Evolutionary conservation across 768 basidiomycete species (phyloP), one percentile per base, ranked within the genome.

Genomic region (Vararia minispora): DNA sequence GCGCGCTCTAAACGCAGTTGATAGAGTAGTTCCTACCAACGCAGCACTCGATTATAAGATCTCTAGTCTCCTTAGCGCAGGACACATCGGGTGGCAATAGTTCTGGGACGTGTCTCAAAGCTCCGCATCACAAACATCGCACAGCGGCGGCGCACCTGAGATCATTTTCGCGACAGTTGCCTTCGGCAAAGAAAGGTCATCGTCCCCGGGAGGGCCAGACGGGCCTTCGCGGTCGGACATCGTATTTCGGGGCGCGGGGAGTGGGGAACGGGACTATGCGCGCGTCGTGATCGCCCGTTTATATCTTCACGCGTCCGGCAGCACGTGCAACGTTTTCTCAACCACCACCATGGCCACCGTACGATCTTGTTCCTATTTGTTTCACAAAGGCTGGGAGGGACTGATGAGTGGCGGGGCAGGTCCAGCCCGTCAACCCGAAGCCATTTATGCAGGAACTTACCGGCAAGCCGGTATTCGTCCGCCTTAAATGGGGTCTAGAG

Each of bases 141-240:
- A 43, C 25, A 46, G 33, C 44, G 16, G 35, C 12, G 36, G 43
- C 63, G 49, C 53, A 87, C 95, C 94, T 52, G 75, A 66, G 49
- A 99, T 92, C 77, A 98, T 88, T 68, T 98, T 99, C 45, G 88
- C 76, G 21, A 99, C 90, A 3, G 95, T 98, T 11, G 95, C 95
- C 59, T 97, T 95, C 11, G 95, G 95, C 33, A 99, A 62, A 17
- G 89, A 87, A 46, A 97, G 70, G 50, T 98, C 94, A 31, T 97
- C 94, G 50, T 95, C 92, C 4, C 74, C 68, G 12, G 72, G 78
- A 31, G 67, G 61, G 16, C 71, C 70, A 23, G 74, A 61, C 53
- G 75, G 74, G 23, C 81, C 89, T 62, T 92, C 91, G 43, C 79
- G 71, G 71, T 94, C 91, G 28, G 91, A 92, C 91, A 97, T 95